A percentile compares a stretch with the other conserved stretches of the same genome.
phyloP scores from a whole-genome alignment of 495 filamentous ascomycete species.

The Neurospora sp. region DNA sequence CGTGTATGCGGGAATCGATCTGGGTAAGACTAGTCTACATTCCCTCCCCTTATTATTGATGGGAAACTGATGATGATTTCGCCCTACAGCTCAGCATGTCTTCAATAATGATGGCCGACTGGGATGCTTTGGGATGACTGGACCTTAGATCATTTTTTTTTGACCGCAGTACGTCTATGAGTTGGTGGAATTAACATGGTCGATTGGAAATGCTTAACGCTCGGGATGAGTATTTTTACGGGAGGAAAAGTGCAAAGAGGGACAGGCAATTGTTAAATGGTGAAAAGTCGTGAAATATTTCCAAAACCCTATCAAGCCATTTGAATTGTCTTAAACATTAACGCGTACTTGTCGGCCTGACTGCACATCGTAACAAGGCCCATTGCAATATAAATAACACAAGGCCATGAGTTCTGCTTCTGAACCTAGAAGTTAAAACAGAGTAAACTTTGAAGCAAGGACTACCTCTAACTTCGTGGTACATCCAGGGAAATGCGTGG shows the following conservation, averaged over 20 bases:
- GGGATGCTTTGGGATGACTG: background rate
- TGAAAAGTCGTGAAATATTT: background rate
- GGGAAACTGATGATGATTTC: background rate
- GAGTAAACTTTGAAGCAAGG: background rate
- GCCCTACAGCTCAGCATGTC: background rate
- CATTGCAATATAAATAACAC: background rate
- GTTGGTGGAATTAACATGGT: background rate
- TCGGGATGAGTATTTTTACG: background rate
- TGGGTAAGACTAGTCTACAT: background rate
- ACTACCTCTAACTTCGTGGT: background rate
- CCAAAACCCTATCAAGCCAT: rapidly evolving
- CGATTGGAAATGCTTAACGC: background rate
- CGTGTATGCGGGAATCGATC: background rate
- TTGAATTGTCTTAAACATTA: background rate
- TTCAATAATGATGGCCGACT: background rate
- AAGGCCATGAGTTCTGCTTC: background rate
- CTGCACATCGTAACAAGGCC: background rate
- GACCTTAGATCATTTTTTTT: background rate
- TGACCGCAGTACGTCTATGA: background rate
- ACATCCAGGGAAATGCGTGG: background rate
- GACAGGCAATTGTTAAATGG: background rate
- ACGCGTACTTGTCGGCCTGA: background rate
- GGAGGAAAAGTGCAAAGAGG: background rate
- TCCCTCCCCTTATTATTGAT: too few species aligned
- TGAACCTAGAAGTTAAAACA: background rate